Conservation (phyloP, 108 stramenopile species). For the Conticribra guillardii region DNA sequence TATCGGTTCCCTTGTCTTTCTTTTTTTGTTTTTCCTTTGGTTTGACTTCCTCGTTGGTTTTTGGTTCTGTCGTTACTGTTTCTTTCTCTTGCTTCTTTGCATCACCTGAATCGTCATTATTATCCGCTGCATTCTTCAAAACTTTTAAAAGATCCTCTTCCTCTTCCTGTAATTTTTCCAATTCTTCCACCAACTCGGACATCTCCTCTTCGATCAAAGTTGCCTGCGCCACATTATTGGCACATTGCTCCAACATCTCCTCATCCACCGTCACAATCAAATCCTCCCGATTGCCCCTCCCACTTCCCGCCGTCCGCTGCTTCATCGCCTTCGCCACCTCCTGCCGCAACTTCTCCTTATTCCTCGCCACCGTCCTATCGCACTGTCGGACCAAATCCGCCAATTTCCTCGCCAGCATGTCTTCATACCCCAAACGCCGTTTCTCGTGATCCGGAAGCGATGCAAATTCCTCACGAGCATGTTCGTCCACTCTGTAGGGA, state of each 20-base stretch:
- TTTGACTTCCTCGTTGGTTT: constrained; percentile 13
- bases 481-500: constrained; percentile 68
- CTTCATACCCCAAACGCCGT: constrained; percentile 77
- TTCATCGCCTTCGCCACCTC: constrained; percentile 66
- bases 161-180: constrained; percentile 41
- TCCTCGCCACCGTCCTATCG: constrained; percentile 76
- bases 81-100: constrained; percentile 16
- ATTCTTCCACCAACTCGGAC: constrained; percentile 38
- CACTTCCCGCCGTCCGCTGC: constrained; percentile 49
- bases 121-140: too few species aligned
- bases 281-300: constrained; percentile 57
- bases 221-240: constrained; percentile 62
- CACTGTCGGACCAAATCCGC: constrained; percentile 75
- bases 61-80: constrained; percentile 1
- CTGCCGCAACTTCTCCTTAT: constrained; percentile 81
- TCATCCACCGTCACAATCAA: constrained; percentile 52
- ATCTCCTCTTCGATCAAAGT: constrained; percentile 64
- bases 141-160: constrained; percentile 41
- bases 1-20: constrained; percentile 36
- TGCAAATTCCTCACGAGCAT: constrained; percentile 71
- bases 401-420: constrained; percentile 74
- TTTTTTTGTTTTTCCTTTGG: constrained; percentile 34
- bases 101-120: too few species aligned
- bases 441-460: constrained; percentile 73
- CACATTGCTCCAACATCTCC: constrained; percentile 55